Evolutionary conservation across 2,329 filamentous ascomycete species (phyloP), one percentile per base, ranked within the genome.

Genomic region (Alternaria sp.): DNA sequence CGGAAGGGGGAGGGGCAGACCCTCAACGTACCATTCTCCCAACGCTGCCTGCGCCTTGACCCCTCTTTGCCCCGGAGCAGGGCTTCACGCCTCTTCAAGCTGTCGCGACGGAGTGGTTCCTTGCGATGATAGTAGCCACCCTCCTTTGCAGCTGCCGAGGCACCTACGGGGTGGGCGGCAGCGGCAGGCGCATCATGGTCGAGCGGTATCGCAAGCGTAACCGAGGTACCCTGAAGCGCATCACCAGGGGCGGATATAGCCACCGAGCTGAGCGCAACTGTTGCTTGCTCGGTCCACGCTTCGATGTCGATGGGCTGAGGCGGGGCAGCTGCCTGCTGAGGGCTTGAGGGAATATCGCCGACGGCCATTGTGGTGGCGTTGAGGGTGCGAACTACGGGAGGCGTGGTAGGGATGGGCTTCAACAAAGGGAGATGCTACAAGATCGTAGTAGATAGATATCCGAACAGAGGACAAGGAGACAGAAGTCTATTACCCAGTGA

Each of bases 31-130:
- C 93, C 92, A 80, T 98, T 99, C 84, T 99, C 96, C 93, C 94
- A 98, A 59, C 95, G 87, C 72, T 95, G 90, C 53, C 95, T 86
- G 73, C 95, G 90, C 36, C 95, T 88, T 72, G 89, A 95, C 32
- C 95, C 95, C 80, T 97, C 93, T 71, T 96, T 97, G 60, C 95
- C 95, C 82, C 93, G 96, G 30, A 96, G 84, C 56, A 97, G 77
- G 3, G 89, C 88, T 68, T 97, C 93, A 17, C 94, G 89, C 55
- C 87, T 81, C 74, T 88, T 89, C 73, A 88, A 72, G 70, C 87
- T 90, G 72, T 91, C 89, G 54, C 88, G 85, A 32, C 86, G 83
- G 49, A 88, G 72, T 6, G 85, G 83, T 72, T 86, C 85, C 62
- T 84, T 84, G 45, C 91, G 77, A 66, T 83, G 82, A 67, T 83